Evolutionary conservation across 148 eudicot species (phyloP).

Genomic region (Amaranthus hypochondriacus): DNA sequence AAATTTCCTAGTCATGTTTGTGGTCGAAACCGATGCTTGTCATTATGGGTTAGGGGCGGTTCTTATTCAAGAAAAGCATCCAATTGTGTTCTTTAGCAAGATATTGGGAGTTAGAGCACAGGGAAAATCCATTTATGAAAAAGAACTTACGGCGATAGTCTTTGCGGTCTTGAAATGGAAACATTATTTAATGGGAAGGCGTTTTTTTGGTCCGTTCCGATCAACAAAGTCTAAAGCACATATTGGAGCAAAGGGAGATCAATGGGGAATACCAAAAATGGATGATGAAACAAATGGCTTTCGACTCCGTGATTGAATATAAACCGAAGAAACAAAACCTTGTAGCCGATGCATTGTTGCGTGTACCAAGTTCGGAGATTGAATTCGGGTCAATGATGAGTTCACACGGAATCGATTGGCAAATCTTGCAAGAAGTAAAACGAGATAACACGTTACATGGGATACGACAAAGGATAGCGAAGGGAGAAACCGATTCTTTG

Average conservation of each 20-base stretch:
- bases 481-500: not conserved
- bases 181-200: too few relatives aligned
- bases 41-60: not conserved
- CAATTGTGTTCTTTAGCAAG: too few relatives aligned
- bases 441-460: not conserved
- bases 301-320: not conserved
- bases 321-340: not conserved
- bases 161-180: too few relatives aligned
- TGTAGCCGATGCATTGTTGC: not conserved
- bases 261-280: not conserved
- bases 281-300: not conserved
- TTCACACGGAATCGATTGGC: not conserved
- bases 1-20: too few relatives aligned
- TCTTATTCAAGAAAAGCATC: too few relatives aligned
- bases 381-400: not conserved
- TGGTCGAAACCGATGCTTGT: not conserved
- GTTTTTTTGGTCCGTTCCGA: too few relatives aligned
- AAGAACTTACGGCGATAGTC: too few relatives aligned
- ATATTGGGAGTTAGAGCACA: too few relatives aligned
- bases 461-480: not conserved
- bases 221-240: not conserved
- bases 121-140: too few relatives aligned
- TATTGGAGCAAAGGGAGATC: not conserved
- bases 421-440: not conserved
- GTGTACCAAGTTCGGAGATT: not conserved